Evolutionary conservation across 192 early-diverging fungal genomes (phyloP).

Genomic region (Backusella luteola): DNA sequence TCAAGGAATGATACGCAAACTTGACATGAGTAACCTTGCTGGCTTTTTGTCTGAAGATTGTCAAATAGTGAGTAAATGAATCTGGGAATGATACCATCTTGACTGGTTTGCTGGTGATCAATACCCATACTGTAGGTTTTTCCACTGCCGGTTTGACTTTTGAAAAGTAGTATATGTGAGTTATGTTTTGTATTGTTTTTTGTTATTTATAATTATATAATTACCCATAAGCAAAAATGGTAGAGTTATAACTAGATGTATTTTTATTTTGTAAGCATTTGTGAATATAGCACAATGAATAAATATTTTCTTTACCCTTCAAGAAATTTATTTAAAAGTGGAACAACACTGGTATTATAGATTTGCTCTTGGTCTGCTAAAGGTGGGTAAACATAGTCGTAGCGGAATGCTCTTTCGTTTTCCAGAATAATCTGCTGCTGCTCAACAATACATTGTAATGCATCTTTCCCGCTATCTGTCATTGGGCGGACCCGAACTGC

Average conservation of each 20-base stretch:
- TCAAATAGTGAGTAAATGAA: conserved; percentile 60
- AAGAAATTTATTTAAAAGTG: conserved; percentile 62
- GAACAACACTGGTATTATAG: conserved; percentile 57
- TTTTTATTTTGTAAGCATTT: not conserved
- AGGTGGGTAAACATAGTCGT: conserved; percentile 66
- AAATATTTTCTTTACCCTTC: conserved; percentile 55
- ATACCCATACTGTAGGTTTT: conserved; percentile 97
- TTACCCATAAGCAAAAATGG: conserved; percentile 59
- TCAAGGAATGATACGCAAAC: conserved; percentile 85
- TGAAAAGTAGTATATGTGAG: not conserved
- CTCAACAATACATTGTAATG: not conserved
- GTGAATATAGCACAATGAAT: not conserved
- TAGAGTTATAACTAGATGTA: too few relatives aligned
- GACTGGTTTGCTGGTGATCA: conserved; percentile 36
- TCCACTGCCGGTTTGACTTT: conserved; percentile 85
- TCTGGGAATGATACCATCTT: conserved; percentile 65
- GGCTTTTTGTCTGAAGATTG: conserved; percentile 35
- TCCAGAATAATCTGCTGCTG: conserved; percentile 34
- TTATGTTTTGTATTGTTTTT: not conserved
- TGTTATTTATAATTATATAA: conserved; percentile 2
- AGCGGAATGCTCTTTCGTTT: conserved; percentile 58
- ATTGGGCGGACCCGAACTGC: not conserved
- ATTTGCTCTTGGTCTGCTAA: conserved; percentile 52
- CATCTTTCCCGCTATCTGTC: not conserved
- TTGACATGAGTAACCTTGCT: conserved; percentile 37